These are phyloP conservation scores for Xylariaceae sp. DNA, from an alignment of 2,329 filamentous ascomycete species.

Conservation along the genomic window DNA sequence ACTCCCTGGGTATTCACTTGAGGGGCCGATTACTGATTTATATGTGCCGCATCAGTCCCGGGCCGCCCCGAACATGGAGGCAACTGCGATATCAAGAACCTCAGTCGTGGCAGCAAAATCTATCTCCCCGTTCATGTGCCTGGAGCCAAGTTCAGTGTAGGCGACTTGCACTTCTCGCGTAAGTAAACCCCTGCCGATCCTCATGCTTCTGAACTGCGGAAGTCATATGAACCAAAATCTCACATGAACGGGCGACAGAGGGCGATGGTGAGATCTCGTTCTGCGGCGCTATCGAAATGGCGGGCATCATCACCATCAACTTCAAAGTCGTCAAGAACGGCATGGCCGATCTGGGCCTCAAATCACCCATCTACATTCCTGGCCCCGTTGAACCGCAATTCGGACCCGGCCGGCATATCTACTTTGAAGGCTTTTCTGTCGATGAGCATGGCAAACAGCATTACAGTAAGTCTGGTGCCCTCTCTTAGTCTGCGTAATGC, in stretches of 20 bases:
- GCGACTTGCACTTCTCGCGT: slow-evolving; percentile 78
- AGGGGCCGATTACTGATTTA: neutral
- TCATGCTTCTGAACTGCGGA: neutral
- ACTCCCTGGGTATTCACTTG: neutral
- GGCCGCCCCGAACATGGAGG: slow-evolving; percentile 82
- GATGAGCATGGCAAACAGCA: slow-evolving; percentile 86
- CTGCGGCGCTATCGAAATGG: slow-evolving; percentile 90
- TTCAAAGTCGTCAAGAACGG: slow-evolving; percentile 83
- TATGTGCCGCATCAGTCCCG: slow-evolving; percentile 48
- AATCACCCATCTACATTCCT: slow-evolving; percentile 78
- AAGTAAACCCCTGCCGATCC: slow-evolving; percentile 23
- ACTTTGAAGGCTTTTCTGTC: slow-evolving; percentile 86
- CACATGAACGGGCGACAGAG: slow-evolving; percentile 38
- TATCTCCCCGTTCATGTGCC: slow-evolving; percentile 82
- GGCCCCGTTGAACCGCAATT: slow-evolving; percentile 87
- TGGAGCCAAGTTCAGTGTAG: slow-evolving; percentile 85
- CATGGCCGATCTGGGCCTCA: slow-evolving; percentile 67
- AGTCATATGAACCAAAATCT: neutral
- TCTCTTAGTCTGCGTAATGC: no score
- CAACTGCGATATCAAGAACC: slow-evolving; percentile 88
- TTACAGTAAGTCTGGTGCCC: slow-evolving; percentile 42
- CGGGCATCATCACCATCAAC: slow-evolving; percentile 83
- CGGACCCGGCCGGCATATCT: slow-evolving; percentile 72
- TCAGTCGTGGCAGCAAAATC: slow-evolving; percentile 72
- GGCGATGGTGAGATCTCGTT: slow-evolving; percentile 90